Base-by-base conservation (phyloP, 1,139 yeast species). In the Wickerhamomyces sp. region DNA sequence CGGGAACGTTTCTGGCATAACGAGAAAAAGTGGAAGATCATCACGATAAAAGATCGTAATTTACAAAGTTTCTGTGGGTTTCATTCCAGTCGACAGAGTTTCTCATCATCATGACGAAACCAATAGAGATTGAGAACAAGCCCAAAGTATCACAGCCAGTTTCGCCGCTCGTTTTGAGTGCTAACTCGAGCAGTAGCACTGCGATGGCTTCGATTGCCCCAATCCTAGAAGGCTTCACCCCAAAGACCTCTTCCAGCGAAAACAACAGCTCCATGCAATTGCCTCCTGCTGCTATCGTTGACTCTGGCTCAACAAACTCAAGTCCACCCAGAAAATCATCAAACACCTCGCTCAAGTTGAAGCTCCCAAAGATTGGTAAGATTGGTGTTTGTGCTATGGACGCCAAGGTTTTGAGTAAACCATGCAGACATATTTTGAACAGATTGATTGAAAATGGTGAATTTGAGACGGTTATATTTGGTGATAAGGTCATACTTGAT, bases 341-440 rank as follows among this genome's bases (percentile, higher is more conserved):
- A 4, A 46, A 45, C 6, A 31, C 54, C 0, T 18, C 23, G 3
- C 23, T 18, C 23, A 67, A 61, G 43, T 78, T 81, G 3, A 73
- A 75, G 50, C 60, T 82, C 42, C 91, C 93, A 3, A 83, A 78
- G 54, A 79, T 90, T 53, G 99, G 99, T 34, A 90, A 89, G 57
- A 89, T 94, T 57, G 99, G 99, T 40, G 96, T 94, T 1, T 94
- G 99, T 70, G 99, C 99, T 9, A 91, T 94, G 98, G 99, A 94
- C 65, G 84, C 93, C 45, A 94, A 94, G 65, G 99, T 91, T 1
- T 76, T 95, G 62, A 86, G 95, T 36, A 94, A 94, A 66, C 99
- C 99, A 2, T 93, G 98, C 63, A 75, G 98, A 51, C 88, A 86
- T 51, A 94, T 94, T 52, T 72, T 94, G 57, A 91, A 88, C 64